Percentiles rank a stretch among this genome's conserved stretches.
Conservation (phyloP, 1,284 basidiomycete species). For the Caloboletus inedulis region DNA sequence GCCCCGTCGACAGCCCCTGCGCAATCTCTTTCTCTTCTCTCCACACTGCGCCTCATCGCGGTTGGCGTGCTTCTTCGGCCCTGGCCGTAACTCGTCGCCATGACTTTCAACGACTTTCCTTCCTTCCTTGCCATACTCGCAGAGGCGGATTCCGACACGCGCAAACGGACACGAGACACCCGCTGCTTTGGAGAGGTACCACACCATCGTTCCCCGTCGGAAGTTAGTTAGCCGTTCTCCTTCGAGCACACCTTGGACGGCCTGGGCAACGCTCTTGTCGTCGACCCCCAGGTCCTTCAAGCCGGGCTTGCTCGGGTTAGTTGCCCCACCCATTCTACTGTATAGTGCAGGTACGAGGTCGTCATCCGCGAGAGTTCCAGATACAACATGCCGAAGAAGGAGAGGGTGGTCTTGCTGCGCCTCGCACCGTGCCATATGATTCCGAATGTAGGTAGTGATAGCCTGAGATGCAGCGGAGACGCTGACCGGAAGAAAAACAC, state of each 20-base stretch:
- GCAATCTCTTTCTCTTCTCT: constrained; percentile 66
- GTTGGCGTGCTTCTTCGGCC: constrained; percentile 37
- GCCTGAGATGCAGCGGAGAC: constrained; percentile 73
- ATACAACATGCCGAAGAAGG: constrained; percentile 65
- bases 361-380: constrained; percentile 67
- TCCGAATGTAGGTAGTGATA: constrained; percentile 73
- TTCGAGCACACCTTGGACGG: constrained; percentile 17
- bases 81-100: constrained; percentile 17
- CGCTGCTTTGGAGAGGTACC: constrained; percentile 71
- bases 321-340: constrained; percentile 66
- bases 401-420: constrained; percentile 67
- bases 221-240: constrained; percentile 63
- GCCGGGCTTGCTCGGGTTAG: constrained; percentile 40
- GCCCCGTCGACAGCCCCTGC: constrained; percentile 44
- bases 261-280: constrained; percentile 13
- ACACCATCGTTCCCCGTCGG: constrained; percentile 70
- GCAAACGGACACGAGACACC: constrained; percentile 73
- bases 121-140: constrained; percentile 58
- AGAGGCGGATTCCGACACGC: constrained; percentile 64
- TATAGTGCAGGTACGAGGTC: constrained; percentile 67
- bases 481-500: constrained; percentile 35
- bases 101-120: constrained; percentile 28
- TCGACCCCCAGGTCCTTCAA: constrained; percentile 14
- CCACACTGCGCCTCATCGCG: constrained; percentile 50
- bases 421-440: constrained; percentile 67